A percentile compares a stretch with the other conserved stretches of the same genome.
Evolutionary conservation across 768 basidiomycete genomes (phyloP).

Genomic region (Amanita muscaria): DNA sequence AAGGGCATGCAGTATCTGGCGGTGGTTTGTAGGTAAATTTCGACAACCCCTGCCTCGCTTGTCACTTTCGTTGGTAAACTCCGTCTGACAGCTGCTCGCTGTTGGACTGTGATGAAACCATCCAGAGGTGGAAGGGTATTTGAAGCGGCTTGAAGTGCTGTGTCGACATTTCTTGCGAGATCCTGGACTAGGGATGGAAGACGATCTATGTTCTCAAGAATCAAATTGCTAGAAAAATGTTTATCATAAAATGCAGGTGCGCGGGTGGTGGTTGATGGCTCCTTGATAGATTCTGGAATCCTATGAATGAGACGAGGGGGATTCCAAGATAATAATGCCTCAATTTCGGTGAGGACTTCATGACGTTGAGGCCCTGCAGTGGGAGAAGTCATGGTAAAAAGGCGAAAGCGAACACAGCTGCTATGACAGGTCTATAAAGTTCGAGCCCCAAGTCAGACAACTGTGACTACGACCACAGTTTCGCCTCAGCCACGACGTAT

Average conservation of each 20-base stretch:
- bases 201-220: background rate
- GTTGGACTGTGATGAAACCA: constrained; percentile 9
- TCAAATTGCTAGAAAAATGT: constrained; percentile 1
- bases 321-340: background rate
- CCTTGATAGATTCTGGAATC: background rate
- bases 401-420: too few species aligned
- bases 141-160: constrained; percentile 9
- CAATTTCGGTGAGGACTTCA: too few species aligned
- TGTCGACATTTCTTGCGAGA: too few species aligned
- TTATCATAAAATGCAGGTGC: constrained; percentile 2
- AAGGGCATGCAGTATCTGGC: constrained; percentile 10
- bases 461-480: too few species aligned
- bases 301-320: background rate
- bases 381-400: too few species aligned
- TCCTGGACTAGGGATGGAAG: constrained; percentile 1
- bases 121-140: constrained; percentile 1
- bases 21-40: constrained; percentile 11
- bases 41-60: constrained; percentile 3
- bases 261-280: background rate
- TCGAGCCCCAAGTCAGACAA: too few species aligned
- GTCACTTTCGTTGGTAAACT: constrained; percentile 1
- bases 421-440: too few species aligned
- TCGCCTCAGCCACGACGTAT: too few species aligned
- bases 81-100: constrained; percentile 5
- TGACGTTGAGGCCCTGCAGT: too few species aligned